A percentile compares a stretch with the other conserved stretches of the same genome.
Evolutionary conservation across 805 yeast genomes (phyloP).

Genomic region (Wickerhamiella slavikovae): DNA sequence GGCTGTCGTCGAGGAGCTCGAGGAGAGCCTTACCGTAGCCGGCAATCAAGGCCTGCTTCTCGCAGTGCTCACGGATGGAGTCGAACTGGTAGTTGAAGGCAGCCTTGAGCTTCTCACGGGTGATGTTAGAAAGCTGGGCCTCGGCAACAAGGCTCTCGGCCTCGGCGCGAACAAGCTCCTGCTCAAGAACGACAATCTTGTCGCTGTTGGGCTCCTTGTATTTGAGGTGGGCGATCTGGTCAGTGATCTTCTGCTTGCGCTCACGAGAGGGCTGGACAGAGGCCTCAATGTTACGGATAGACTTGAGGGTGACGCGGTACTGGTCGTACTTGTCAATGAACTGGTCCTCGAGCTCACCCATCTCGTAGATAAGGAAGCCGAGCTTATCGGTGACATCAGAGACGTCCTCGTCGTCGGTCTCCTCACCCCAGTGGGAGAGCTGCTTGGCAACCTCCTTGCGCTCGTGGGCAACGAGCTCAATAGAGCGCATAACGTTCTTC

Average conservation of each 20-base stretch:
- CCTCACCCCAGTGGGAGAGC: slow-evolving; percentile 94
- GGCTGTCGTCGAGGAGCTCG: slow-evolving; percentile 88
- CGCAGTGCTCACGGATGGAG: slow-evolving; percentile 83
- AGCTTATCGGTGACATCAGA: slow-evolving; percentile 92
- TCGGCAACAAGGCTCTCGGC: slow-evolving; percentile 98
- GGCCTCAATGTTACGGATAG: slow-evolving; percentile 89
- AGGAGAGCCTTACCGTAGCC: slow-evolving; percentile 96
- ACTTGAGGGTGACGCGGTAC: slow-evolving; percentile 87
- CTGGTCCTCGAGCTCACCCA: slow-evolving; percentile 96
- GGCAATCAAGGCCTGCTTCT: slow-evolving; percentile 90
- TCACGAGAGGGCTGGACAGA: slow-evolving; percentile 97
- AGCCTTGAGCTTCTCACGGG: slow-evolving; percentile 94
- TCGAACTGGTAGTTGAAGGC: slow-evolving; percentile 95
- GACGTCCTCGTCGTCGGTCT: slow-evolving; percentile 80
- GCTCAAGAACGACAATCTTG: slow-evolving; percentile 86
- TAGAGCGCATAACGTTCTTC: slow-evolving; percentile 83
- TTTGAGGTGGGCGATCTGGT: slow-evolving; percentile 91
- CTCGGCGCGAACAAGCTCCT: slow-evolving; percentile 96
- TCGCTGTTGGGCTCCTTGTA: slow-evolving; percentile 97
- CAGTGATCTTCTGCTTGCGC: slow-evolving; percentile 93
- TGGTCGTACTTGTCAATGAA: slow-evolving; percentile 96
- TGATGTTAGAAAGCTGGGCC: slow-evolving; percentile 94
- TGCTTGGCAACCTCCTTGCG: slow-evolving; percentile 94
- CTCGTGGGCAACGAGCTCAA: slow-evolving; percentile 84
- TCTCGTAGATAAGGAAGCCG: slow-evolving; percentile 86